Conservation (phyloP, 192 early-diverging fungal genomes). For the Geranomyces variabilis region DNA sequence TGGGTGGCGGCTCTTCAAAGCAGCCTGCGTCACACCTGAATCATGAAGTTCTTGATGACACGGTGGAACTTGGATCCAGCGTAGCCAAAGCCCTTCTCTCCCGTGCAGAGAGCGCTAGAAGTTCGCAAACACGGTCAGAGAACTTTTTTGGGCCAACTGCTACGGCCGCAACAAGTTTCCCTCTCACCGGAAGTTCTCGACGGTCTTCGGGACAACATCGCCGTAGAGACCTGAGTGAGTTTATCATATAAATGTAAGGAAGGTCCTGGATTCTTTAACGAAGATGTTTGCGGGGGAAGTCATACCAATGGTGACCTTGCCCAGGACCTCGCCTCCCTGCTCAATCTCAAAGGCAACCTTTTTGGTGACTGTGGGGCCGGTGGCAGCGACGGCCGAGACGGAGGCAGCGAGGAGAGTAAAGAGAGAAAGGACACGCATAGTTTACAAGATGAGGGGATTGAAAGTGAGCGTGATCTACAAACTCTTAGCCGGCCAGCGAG, state of each 20-base stretch:
- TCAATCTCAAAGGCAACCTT: slow-evolving; percentile 87
- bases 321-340: slow-evolving; percentile 68
- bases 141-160: not conserved
- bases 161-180: not conserved
- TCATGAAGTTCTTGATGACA: slow-evolving; percentile 81
- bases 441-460: not conserved
- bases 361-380: slow-evolving; percentile 53
- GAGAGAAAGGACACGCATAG: not conserved
- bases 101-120: slow-evolving; percentile 49
- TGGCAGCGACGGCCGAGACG: slow-evolving; percentile 39
- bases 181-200: slow-evolving; percentile 48
- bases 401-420: slow-evolving; percentile 14
- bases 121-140: too few relatives aligned
- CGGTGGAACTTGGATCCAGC: slow-evolving; percentile 83
- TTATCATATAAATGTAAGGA: slow-evolving; percentile 10
- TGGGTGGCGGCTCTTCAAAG: too few relatives aligned
- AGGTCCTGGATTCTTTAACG: not conserved
- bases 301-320: slow-evolving; percentile 47
- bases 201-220: slow-evolving; percentile 57
- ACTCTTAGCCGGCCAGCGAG: too few relatives aligned
- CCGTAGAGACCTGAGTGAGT: slow-evolving; percentile 77
- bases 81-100: slow-evolving; percentile 66
- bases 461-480: not conserved
- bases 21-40: slow-evolving; percentile 46
- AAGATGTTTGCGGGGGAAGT: not conserved